phyloP scores from a whole-genome alignment of 768 basidiomycete species.

The Trametes villosa region DNA sequence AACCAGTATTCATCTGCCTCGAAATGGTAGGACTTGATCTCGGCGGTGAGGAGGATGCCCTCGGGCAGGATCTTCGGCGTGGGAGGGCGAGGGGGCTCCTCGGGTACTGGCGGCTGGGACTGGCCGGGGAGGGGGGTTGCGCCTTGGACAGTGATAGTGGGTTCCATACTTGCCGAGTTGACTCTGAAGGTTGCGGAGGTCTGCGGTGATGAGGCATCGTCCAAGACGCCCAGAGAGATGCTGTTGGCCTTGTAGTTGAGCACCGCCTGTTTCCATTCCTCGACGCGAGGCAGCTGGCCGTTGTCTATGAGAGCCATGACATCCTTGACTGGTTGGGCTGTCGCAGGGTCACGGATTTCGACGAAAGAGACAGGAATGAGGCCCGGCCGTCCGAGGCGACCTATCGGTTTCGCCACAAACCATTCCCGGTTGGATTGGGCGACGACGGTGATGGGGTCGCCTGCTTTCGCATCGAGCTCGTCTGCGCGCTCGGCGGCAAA shows the following conservation, averaged over 20 bases:
- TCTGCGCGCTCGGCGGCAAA: constrained; percentile 95
- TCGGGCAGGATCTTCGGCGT: constrained; percentile 63
- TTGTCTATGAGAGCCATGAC: constrained; percentile 79
- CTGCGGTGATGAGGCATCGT: constrained; percentile 53
- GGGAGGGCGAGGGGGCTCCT: constrained; percentile 42
- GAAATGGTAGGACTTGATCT: constrained; percentile 95
- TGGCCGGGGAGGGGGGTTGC: constrained; percentile 27
- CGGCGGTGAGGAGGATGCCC: constrained; percentile 84
- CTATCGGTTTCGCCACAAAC: constrained; percentile 99
- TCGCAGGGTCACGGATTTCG: constrained; percentile 91
- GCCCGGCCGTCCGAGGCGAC: constrained; percentile 91
- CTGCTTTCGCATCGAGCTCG: constrained; percentile 92
- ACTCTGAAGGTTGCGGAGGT: constrained; percentile 44
- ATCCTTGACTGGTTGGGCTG: constrained; percentile 78
- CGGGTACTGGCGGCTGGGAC: constrained; percentile 26
- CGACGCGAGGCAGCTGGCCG: constrained; percentile 92
- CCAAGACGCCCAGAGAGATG: constrained; percentile 92
- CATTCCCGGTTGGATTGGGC: constrained; percentile 99
- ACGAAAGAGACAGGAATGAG: constrained; percentile 98
- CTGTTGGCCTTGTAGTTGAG: constrained; percentile 94
- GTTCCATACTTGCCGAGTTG: constrained; percentile 21
- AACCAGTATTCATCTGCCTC: constrained; percentile 99
- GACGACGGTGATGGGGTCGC: constrained; percentile 94
- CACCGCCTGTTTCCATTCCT: constrained; percentile 98
- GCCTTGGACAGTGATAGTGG: constrained; percentile 17